phyloP scores from a whole-genome alignment of 1,284 basidiomycete genomes.

The Tylopilus orsonianus region DNA sequence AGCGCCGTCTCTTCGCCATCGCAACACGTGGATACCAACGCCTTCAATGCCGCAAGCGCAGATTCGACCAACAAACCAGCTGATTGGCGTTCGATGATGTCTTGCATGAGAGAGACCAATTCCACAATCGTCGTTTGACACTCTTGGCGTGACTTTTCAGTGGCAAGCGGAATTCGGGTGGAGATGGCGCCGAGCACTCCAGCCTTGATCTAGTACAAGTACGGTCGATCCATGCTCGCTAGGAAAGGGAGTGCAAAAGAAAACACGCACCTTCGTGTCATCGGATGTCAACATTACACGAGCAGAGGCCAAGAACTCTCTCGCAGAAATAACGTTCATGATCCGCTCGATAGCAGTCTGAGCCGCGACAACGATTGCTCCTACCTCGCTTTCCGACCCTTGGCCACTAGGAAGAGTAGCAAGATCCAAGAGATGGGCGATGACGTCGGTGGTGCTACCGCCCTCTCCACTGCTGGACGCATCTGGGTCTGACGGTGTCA shows the following conservation, averaged over 20 bases:
- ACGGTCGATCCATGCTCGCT: not conserved
- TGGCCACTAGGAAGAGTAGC: slow-evolving; percentile 16
- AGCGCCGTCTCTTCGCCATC: slow-evolving; percentile 68
- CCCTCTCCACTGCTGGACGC: slow-evolving; percentile 39
- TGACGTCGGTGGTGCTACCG: slow-evolving; percentile 33
- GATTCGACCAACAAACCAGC: slow-evolving; percentile 41
- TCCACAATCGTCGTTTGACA: slow-evolving; percentile 49
- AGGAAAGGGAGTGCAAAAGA: too few relatives aligned
- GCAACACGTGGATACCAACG: slow-evolving; percentile 56
- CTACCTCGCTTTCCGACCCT: slow-evolving; percentile 25
- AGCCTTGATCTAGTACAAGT: slow-evolving; percentile 48
- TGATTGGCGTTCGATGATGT: slow-evolving; percentile 44
- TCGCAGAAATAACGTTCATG: slow-evolving; percentile 63
- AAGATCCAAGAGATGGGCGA: slow-evolving; percentile 30
- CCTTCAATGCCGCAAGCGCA: slow-evolving; percentile 59
- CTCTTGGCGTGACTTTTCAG: slow-evolving; percentile 54
- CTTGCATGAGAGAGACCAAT: slow-evolving; percentile 52
- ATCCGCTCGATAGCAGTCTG: slow-evolving; percentile 48
- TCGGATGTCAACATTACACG: slow-evolving; percentile 53
- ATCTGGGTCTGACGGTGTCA: slow-evolving; percentile 37
- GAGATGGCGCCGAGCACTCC: slow-evolving; percentile 68
- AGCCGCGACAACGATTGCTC: slow-evolving; percentile 48
- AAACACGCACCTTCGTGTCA: slow-evolving; percentile 43
- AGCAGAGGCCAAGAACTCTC: slow-evolving; percentile 58
- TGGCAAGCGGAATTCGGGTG: slow-evolving; percentile 63